Base-by-base conservation (phyloP, 345 rosid genomes). In the Camelina sativa region DNA sequence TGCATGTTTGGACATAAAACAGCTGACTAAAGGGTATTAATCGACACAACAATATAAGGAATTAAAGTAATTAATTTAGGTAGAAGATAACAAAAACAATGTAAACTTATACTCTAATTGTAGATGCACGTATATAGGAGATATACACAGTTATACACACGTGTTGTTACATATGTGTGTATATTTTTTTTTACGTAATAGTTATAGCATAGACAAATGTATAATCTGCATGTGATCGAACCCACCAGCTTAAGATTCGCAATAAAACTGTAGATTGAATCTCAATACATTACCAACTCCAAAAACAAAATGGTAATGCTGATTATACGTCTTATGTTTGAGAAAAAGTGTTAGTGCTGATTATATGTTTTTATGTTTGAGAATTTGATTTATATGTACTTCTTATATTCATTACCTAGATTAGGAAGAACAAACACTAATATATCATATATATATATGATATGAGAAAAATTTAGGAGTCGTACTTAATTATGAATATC, bases 211-310 rank as follows among this genome's bases (percentile, higher is more conserved):
- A 67, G 22, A 67, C 61, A 54, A 62, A 34, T 62, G 69, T 68
- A 28, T 28, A 61, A 61, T 69, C 44, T 61, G 79, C 79, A 68
- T 76, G 74, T 76, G 79, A 69, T 60, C 20, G 54, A 61, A 61
- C 55, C 62, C 62, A 75, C 69, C 64, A 76, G 79, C 74, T 76
- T 76, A 67, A 67, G 73, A 67, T 51, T 60, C 74, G 79, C 62
- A 60, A 75, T 53, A 16, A 75, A 60, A 67, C 28, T 25, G 55
- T 75, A 12, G 62, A 28, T 19, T 75, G 55, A 60, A 67, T 75
- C 69, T 67, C 56, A 28, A 40, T 67, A 67, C 46, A 67, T 41
- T 23, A 66, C 62, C 70, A 72, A 41, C 59, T 71, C 20, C 20
- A 38, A 28, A 25, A 17, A 62, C 17, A 11, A 8, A 46, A 13